These are phyloP conservation scores for Tricholomella constricta DNA, from an alignment of 768 basidiomycete species.

Conservation along the genomic window DNA sequence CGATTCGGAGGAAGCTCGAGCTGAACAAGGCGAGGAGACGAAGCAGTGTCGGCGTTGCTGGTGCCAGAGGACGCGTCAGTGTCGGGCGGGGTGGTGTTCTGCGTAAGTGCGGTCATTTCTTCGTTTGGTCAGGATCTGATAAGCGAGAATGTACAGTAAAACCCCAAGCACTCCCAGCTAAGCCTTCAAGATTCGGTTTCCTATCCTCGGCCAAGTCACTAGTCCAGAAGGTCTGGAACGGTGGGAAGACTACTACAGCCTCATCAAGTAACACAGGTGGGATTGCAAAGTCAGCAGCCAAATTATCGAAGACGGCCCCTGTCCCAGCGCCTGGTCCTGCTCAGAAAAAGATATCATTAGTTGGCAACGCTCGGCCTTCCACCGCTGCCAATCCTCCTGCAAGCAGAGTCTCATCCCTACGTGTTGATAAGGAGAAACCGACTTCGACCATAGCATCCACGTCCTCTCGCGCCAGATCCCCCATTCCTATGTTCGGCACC, in stretches of 20 bases:
- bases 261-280: constrained; percentile 20
- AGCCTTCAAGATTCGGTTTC: constrained; percentile 68
- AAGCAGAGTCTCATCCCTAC: constrained; percentile 19
- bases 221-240: constrained; percentile 74
- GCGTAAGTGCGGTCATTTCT: constrained; percentile 33
- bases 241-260: constrained; percentile 41
- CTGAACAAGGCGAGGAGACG: constrained; percentile 66
- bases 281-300: constrained; percentile 27
- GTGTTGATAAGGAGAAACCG: constrained; percentile 15
- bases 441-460: constrained; percentile 19
- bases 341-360: constrained; percentile 14
- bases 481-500: constrained; percentile 21
- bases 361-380: constrained; percentile 21
- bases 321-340: constrained; percentile 11
- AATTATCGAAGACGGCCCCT: constrained; percentile 6
- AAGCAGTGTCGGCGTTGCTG: constrained; percentile 59
- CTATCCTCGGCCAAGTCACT: constrained; percentile 70
- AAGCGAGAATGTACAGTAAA: constrained; percentile 29
- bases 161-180: constrained; percentile 33
- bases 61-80: constrained; percentile 39
- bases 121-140: background rate
- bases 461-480: constrained; percentile 20
- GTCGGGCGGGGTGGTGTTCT: constrained; percentile 39
- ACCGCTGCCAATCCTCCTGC: constrained; percentile 15
- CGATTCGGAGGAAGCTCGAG: constrained; percentile 65